These are phyloP conservation scores for Marchantia polymorpha DNA, from an alignment of 225 moss, liverwort and hornwort genomes.

Conservation along the genomic window DNA sequence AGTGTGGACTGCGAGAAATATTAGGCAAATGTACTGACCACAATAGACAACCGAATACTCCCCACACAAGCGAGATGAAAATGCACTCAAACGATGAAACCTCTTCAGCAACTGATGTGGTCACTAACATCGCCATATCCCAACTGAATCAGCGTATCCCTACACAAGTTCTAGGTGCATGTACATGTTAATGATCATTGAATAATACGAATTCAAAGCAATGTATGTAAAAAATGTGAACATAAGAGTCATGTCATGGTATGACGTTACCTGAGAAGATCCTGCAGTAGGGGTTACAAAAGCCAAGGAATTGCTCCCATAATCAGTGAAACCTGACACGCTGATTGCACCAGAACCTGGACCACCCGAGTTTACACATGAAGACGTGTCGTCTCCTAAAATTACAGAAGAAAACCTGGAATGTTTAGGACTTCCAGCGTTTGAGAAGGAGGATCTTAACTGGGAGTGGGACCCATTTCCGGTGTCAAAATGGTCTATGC, in stretches of 20 bases:
- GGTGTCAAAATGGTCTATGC: slow-evolving; percentile 74
- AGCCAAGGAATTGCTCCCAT: slow-evolving; percentile 34
- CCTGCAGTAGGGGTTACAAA: slow-evolving; percentile 65
- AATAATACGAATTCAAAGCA: too few relatives aligned
- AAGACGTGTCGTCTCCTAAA: slow-evolving; percentile 45
- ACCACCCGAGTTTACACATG: slow-evolving; percentile 27
- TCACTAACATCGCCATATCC: too few relatives aligned
- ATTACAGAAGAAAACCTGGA: slow-evolving; percentile 60
- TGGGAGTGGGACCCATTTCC: slow-evolving; percentile 38
- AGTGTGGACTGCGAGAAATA: too few relatives aligned
- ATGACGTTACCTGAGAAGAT: slow-evolving; percentile 35
- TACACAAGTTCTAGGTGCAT: too few relatives aligned
- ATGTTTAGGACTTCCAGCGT: slow-evolving; percentile 77
- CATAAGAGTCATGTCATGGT: neutral
- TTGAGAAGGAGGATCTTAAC: slow-evolving; percentile 53
- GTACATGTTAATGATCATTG: too few relatives aligned
- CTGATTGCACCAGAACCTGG: slow-evolving; percentile 17
- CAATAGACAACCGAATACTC: too few relatives aligned
- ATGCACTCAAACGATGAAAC: too few relatives aligned
- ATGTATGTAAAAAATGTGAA: neutral
- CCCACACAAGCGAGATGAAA: too few relatives aligned
- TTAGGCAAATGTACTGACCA: too few relatives aligned
- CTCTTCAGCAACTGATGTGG: too few relatives aligned
- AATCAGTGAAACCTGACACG: slow-evolving; percentile 26
- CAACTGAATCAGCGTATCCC: too few relatives aligned